Conservation (phyloP, 169 alveolate species). For the Plasmodium falciparum region DNA sequence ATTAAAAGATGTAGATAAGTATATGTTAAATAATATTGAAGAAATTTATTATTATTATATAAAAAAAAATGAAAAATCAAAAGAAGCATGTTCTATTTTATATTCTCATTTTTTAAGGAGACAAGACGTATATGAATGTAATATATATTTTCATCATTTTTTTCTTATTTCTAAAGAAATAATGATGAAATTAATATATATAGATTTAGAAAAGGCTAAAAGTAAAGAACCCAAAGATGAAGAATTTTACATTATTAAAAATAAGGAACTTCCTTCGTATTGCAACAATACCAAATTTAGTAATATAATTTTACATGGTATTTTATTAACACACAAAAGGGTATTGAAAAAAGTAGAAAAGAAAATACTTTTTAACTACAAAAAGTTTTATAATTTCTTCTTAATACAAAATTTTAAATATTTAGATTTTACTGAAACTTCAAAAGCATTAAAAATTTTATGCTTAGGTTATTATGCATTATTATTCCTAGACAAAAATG, state of each 20-base stretch:
- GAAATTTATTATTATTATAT: constrained; percentile 69
- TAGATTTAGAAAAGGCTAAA: background rate
- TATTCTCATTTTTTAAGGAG: constrained; percentile 61
- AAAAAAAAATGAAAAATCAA: constrained; percentile 53
- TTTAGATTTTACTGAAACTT: constrained; percentile 30
- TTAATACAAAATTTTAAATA: constrained; percentile 31
- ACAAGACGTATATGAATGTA: constrained; percentile 23
- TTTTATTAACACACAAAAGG: constrained; percentile 64
- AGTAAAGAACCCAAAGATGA: constrained; percentile 2
- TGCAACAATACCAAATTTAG: constrained; percentile 8
- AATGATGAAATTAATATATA: constrained; percentile 37
- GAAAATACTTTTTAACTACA: constrained; percentile 28
- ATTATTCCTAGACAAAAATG: constrained; percentile 30
- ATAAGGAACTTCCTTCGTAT: background rate
- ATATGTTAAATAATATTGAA: constrained; percentile 21
- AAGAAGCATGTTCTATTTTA: constrained; percentile 62
- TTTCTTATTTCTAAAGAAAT: constrained; percentile 56
- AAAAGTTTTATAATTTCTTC: constrained; percentile 46
- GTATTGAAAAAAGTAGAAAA: constrained; percentile 42
- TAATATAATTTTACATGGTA: constrained; percentile 29
- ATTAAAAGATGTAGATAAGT: background rate
- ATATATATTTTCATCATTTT: constrained; percentile 24
- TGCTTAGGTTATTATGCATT: constrained; percentile 65
- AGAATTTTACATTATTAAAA: constrained; percentile 10
- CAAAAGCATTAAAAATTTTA: constrained; percentile 47